Percentiles rank a stretch among this genome's conserved stretches.
phyloP scores from a whole-genome alignment of 192 early-diverging fungal genomes.

The Pilaira anomala region DNA sequence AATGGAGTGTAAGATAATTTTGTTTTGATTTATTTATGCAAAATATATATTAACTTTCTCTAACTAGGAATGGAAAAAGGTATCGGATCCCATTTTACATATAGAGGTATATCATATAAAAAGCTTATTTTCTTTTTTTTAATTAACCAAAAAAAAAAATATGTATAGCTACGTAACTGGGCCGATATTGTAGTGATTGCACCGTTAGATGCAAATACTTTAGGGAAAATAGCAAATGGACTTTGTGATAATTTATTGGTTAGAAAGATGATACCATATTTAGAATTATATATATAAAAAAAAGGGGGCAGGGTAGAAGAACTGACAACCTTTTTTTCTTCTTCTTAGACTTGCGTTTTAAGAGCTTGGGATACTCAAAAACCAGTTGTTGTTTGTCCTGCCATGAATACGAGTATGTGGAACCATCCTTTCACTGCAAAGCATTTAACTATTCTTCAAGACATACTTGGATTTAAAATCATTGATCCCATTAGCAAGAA shows the following conservation, averaged over 20 bases:
- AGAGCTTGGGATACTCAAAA: constrained; percentile 78
- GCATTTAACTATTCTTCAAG: constrained; percentile 59
- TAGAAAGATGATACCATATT: constrained; percentile 14
- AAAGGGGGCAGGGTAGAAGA: neutral
- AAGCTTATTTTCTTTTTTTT: neutral
- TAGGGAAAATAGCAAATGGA: constrained; percentile 88
- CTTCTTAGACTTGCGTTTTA: constrained; percentile 73
- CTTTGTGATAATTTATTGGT: constrained; percentile 92
- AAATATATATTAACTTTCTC: neutral
- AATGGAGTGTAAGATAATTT: constrained; percentile 68
- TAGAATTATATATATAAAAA: neutral
- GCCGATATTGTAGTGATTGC: constrained; percentile 87
- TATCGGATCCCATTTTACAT: constrained; percentile 90
- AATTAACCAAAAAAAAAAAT: neutral
- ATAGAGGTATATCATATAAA: constrained; percentile 61
- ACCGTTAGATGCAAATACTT: constrained; percentile 91
- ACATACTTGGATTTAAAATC: constrained; percentile 58
- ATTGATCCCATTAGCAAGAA: constrained; percentile 79
- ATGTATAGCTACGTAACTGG: constrained; percentile 82
- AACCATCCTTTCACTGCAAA: constrained; percentile 80
- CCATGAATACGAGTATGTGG: constrained; percentile 99
- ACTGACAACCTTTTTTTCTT: constrained; percentile 3
- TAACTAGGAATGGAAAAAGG: constrained; percentile 68
- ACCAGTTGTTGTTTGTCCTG: constrained; percentile 80
- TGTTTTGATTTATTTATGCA: neutral